Base-by-base conservation (phyloP, 129 eudicot species). In the Centrapalus pauciflorus region DNA sequence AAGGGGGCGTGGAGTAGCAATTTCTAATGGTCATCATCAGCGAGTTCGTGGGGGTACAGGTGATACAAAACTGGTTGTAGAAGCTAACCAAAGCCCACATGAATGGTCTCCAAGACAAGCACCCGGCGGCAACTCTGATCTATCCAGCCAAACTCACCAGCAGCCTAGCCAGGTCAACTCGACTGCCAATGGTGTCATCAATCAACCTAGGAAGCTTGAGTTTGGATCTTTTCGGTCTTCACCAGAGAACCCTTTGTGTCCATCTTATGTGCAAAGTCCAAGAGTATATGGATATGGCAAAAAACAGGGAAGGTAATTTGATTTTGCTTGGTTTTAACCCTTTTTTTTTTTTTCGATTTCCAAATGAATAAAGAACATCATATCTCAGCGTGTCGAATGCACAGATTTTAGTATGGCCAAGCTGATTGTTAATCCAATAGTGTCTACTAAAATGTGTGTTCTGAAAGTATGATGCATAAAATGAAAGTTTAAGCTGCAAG, bases 181-280 rank as follows among this genome's bases (percentile, higher is more conserved):
- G 37, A 63, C 64, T 12, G 27, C 34, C 67, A 75, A 75, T 4
- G 52, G 73, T 56, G 20, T n/a, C 10, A 11, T 59, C 0, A 69
- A 67, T 28, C 56, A 73, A 2, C 37, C 71, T 2, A 64, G 79
- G 37, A 82, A 64, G 49, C 78, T 88, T 17, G 82, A 82, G 54
- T 88, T 85, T 70, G 96, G 96, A 27, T 82, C 92, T 69, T 37
- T 85, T 20, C 81, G 85, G 54, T 35, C 72, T 30, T 24, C 70
- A 33, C 55, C 81, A 1, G 81, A 81, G 61, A 68, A 63, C 11
- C 65, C 71, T 1, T 25, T 79, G 26, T 61, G 81, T 41, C 55
- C 55, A 1, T 38, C 28, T 34, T 8, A 23, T 30, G 40, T 20
- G 66, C 67, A 29, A 41, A 54, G 67, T 46, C 78, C 60, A 2